phyloP scores from a whole-genome alignment of 805 yeast genomes.

The Candida insectorum region DNA sequence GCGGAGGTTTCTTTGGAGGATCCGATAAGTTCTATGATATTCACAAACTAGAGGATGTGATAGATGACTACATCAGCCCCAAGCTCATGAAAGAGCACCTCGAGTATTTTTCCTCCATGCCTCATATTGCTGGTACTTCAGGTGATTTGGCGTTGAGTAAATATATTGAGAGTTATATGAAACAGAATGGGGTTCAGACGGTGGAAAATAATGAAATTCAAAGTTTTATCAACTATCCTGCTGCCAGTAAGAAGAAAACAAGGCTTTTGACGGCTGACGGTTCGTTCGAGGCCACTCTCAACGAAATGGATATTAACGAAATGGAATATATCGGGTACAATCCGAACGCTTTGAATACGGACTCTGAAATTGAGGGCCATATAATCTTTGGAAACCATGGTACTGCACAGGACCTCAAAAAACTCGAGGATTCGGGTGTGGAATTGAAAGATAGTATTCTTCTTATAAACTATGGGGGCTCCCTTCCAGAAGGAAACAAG shows the following conservation, averaged over 20 bases:
- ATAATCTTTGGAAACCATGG: conserved; percentile 71
- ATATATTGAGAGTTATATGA: conserved; percentile 59
- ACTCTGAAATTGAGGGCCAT: conserved; percentile 53
- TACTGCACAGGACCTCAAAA: conserved; percentile 47
- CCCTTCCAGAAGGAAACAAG: conserved; percentile 34
- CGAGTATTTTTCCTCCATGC: conserved; percentile 73
- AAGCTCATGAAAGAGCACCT: conserved; percentile 60
- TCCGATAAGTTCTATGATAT: conserved; percentile 65
- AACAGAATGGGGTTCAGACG: conserved; percentile 51
- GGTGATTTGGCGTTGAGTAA: conserved; percentile 76
- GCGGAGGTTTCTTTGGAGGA: conserved; percentile 39
- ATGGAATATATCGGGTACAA: conserved; percentile 54
- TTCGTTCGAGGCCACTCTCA: conserved; percentile 36
- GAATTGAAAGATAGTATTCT: conserved; percentile 49
- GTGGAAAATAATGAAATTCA: conserved; percentile 50
- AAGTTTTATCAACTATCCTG: conserved; percentile 67
- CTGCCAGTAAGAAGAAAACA: conserved; percentile 21
- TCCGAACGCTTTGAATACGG: conserved; percentile 54
- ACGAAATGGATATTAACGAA: conserved; percentile 28
- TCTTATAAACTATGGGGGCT: conserved; percentile 56
- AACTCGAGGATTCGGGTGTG: conserved; percentile 34
- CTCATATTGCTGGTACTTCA: conserved; percentile 84
- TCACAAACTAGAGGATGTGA: conserved; percentile 45
- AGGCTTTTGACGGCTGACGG: conserved; percentile 29
- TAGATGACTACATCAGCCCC: conserved; percentile 49